Evolutionary conservation across 352 stramenopile species (phyloP).

Genomic region (Pythium monospermum): DNA sequence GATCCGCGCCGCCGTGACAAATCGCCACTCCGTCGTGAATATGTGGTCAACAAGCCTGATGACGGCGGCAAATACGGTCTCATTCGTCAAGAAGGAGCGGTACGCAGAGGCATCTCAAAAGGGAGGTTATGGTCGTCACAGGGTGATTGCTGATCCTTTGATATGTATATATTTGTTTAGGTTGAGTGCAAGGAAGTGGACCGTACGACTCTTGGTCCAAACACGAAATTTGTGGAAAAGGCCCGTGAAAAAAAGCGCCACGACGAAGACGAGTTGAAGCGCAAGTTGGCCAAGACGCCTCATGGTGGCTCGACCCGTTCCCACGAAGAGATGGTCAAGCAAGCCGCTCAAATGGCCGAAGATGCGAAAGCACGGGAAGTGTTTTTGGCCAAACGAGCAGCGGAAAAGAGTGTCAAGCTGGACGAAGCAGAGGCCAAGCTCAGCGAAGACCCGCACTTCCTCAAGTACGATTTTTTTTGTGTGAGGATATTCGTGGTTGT

Average conservation of each 20-base stretch:
- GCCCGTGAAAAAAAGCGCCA: slow-evolving; percentile 60
- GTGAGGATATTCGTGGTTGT: too few relatives aligned
- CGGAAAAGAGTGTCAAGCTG: slow-evolving; percentile 48
- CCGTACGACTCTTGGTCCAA: slow-evolving; percentile 70
- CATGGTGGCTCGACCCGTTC: slow-evolving; percentile 20
- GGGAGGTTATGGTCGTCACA: too few relatives aligned
- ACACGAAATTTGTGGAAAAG: slow-evolving; percentile 66
- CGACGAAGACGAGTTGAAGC: slow-evolving; percentile 64
- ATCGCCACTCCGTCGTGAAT: slow-evolving; percentile 4
- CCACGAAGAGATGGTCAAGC: slow-evolving; percentile 57
- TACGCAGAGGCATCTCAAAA: too few relatives aligned
- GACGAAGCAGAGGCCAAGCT: slow-evolving; percentile 50
- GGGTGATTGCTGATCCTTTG: too few relatives aligned
- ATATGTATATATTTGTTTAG: too few relatives aligned
- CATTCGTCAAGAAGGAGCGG: slow-evolving; percentile 46
- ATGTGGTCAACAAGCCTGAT: slow-evolving; percentile 23
- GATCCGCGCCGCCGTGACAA: background rate
- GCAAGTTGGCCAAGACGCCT: slow-evolving; percentile 51
- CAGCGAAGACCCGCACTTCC: slow-evolving; percentile 62
- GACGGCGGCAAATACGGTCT: slow-evolving; percentile 61
- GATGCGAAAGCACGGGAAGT: slow-evolving; percentile 67
- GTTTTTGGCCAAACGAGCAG: slow-evolving; percentile 44
- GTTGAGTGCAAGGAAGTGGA: slow-evolving; percentile 69
- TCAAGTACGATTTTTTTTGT: slow-evolving; percentile 60
- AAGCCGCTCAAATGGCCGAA: slow-evolving; percentile 67